phyloP scores from a whole-genome alignment of 768 basidiomycete genomes.

The Suillus spraguei region DNA sequence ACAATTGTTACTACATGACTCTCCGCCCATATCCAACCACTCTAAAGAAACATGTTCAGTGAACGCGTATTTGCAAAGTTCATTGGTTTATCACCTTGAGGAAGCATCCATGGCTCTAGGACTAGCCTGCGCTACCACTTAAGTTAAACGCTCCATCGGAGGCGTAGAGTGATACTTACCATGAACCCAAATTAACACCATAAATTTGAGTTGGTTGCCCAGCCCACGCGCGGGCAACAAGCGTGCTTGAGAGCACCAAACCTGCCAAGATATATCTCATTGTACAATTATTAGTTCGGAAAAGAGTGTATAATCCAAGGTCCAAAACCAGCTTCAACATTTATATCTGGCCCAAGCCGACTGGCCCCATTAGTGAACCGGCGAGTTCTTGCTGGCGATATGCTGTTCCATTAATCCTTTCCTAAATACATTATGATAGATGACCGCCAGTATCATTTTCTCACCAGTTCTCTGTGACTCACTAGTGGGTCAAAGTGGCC shows the following conservation, averaged over 20 bases:
- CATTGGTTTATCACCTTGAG: conserved; percentile 44
- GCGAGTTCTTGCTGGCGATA: too few species aligned
- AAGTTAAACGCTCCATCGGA: conserved; percentile 5
- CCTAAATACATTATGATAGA: too few species aligned
- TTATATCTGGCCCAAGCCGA: background rate
- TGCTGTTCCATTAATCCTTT: too few species aligned
- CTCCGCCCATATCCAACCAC: conserved; percentile 76
- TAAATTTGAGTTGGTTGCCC: conserved; percentile 50
- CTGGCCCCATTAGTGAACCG: too few species aligned
- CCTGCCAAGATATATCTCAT: conserved; percentile 24
- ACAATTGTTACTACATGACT: conserved; percentile 60
- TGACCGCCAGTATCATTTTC: too few species aligned
- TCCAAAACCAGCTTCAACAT: background rate
- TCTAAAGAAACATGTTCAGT: conserved; percentile 37
- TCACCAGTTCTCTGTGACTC: too few species aligned
- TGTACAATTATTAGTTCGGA: background rate
- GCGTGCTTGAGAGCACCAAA: conserved; percentile 18
- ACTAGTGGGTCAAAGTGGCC: background rate
- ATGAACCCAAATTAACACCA: conserved; percentile 73
- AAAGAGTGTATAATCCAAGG: background rate
- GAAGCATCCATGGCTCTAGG: conserved; percentile 84
- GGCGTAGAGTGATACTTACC: conserved; percentile 36
- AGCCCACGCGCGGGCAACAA: conserved; percentile 22
- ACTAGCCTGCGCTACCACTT: conserved; percentile 54
- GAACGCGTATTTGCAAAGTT: background rate